phyloP scores from a whole-genome alignment of 345 rosid species.

The Acer campestre region DNA sequence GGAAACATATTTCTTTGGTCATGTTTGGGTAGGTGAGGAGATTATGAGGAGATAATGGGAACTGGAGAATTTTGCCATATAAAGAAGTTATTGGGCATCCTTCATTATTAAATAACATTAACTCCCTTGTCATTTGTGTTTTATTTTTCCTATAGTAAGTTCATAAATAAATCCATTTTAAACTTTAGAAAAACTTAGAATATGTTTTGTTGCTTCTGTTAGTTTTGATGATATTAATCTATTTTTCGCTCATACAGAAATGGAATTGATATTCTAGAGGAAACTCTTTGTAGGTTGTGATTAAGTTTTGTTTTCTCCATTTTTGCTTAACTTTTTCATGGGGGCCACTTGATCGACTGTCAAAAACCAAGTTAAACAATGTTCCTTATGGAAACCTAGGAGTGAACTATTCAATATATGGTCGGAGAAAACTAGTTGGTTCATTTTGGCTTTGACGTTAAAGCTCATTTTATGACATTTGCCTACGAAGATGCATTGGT shows the following conservation, averaged over 20 bases:
- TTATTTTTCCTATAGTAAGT: not conserved
- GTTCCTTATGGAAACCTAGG: not conserved
- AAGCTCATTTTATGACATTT: not conserved
- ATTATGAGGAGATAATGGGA: not conserved
- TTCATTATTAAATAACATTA: not conserved
- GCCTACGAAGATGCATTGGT: not conserved
- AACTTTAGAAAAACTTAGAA: not conserved
- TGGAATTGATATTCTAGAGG: not conserved
- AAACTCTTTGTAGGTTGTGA: not conserved
- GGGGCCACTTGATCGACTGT: not conserved
- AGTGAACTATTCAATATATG: not conserved
- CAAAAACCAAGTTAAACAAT: not conserved
- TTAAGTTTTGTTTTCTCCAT: not conserved
- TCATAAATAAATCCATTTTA: not conserved
- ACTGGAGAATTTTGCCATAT: not conserved
- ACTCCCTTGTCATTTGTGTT: not conserved
- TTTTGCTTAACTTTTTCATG: not conserved
- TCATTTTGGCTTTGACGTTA: not conserved
- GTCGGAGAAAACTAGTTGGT: not conserved
- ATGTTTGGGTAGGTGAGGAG: conserved; percentile 3
- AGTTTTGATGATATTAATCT: not conserved
- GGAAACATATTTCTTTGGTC: not conserved
- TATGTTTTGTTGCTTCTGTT: not conserved
- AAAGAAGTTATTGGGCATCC: not conserved
- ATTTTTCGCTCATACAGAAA: not conserved